Evolutionary conservation across 305 asterid species (phyloP), one percentile per base, ranked within the genome.

Genomic region (Fraxinus latifolia): DNA sequence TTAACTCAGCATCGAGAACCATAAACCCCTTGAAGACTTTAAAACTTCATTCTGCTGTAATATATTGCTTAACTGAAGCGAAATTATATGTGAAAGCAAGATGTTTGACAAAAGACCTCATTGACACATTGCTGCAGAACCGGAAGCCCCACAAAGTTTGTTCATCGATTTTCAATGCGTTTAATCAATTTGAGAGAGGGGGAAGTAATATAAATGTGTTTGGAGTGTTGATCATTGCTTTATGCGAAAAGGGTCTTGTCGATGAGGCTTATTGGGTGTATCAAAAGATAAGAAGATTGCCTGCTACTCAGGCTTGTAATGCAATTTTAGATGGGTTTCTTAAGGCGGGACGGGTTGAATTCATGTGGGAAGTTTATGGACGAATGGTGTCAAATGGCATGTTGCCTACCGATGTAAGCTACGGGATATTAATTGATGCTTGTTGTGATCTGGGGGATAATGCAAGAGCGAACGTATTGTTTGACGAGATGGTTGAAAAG

Each of bases 241-340:
- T 95, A n/a, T 93, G 91, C 67, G 91, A 86, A 36, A 85, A 90
- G 88, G 94, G 97, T 34, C 86, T 91, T 71, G 89, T 86, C 2
- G 89, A 92, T 62, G 98, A 92, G 86, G 98, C 90, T 50, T 81
- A 84, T 73, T 89, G 96, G 95, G 98, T 94, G 83, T 93, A 90
- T 84, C 79, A 67, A 76, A 92, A 85, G 83, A 89, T 92, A 53
- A 90, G 83, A 77, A 79, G 67, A 5, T 62, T 91, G 78, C 97
- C 97, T 5, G 86, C 87, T 1, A 85, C 91, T 50, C 95, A 89
- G 88, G 87, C 88, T 21, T 93, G 94, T 79, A 94, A 92, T 85
- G 85, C 87, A 9, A 87, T 94, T 62, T 84, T 94, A 78, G 81
- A 91, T 79, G 95, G 91, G 74, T 84, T 90, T 86, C 17, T 89